Evolutionary conservation across 2,329 filamentous ascomycete genomes (phyloP), one percentile per base, ranked within the genome.

Genomic region (Colletotrichum cordylinicola): DNA sequence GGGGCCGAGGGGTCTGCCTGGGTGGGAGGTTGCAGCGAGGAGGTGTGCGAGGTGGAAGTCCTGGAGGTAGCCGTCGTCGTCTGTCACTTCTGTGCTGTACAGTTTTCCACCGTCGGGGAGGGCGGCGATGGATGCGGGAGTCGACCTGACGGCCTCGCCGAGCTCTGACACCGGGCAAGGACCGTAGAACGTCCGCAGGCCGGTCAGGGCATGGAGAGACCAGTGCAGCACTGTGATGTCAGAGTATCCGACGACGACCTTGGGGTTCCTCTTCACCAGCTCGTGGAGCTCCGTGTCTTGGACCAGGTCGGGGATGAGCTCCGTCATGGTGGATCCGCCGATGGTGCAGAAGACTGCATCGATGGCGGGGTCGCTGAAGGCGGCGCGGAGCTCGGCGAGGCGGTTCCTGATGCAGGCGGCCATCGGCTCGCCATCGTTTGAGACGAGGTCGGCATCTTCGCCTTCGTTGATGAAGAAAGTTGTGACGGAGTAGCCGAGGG

Each of bases 111-210:
- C 21, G 15, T 35, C 29, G 21, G 61, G 33, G 24, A 75, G 72
- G 29, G 52, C 43, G n/a, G 55, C n/a, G 43, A 75, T 5, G 10
- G 72, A 72, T 24, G 24, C 15, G 13, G 18, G 16, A 16, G 72
- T 76, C 8, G 74, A 43, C 0, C 80, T 76, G 12, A 67, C 77
- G 2, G 78, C 64, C 37, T 83, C 83, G 35, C 84, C 84, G 1
- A 87, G 84, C 75, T 87, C 85, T 2, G 84, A 80, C 62, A 87
- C 81, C 3, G 82, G 79, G 5, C 83, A 81, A 4, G 86, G 86
- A 0, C 86, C 86, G 78, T 87, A 87, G 68, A 87, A 87, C 6
- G 86, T 87, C 55, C 85, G 84, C 43, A 87, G 79, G 1, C 86
- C 86, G 1, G 84, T 80, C 13, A 80, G 31, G 2, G 82, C 82